Conservation (phyloP, 768 basidiomycete species). For the Lepiota venenata region DNA sequence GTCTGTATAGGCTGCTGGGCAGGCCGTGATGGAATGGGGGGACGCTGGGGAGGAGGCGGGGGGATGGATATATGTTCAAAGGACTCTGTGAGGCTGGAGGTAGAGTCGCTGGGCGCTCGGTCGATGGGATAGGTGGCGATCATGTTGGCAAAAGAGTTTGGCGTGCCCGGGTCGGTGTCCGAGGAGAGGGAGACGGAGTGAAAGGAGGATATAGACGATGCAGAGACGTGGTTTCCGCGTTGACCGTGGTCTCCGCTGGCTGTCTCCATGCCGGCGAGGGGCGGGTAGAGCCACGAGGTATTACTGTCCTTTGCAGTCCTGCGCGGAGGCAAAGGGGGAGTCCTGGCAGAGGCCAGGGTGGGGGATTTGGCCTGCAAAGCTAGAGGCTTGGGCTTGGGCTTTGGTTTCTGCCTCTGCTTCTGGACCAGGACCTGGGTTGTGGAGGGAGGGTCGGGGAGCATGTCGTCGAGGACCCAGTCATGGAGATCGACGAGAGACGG, state of each 20-base stretch:
- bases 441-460: constrained; percentile 19
- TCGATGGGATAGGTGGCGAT: constrained; percentile 48
- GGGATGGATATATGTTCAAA: constrained; percentile 65
- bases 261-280: constrained; percentile 14
- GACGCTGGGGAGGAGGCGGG: constrained; percentile 48
- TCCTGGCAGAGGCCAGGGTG: constrained; percentile 3
- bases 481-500: constrained; percentile 67
- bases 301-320: neutral
- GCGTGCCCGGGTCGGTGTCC: constrained; percentile 43
- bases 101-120: constrained; percentile 39
- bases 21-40: constrained; percentile 22
- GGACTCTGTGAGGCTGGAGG: constrained; percentile 62
- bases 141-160: constrained; percentile 38
- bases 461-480: constrained; percentile 73
- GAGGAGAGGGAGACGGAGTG: constrained; percentile 82
- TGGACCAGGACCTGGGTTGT: neutral
- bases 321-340: constrained; percentile 3
- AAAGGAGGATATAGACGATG: constrained; percentile 77
- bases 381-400: constrained; percentile 8
- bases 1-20: constrained; percentile 27
- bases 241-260: neutral
- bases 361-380: constrained; percentile 1
- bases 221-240: constrained; percentile 26
- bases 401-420: no score
- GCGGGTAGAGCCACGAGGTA: constrained; percentile 27